phyloP scores from a whole-genome alignment of 306 rosid genomes.

The Cajanus cajan region DNA sequence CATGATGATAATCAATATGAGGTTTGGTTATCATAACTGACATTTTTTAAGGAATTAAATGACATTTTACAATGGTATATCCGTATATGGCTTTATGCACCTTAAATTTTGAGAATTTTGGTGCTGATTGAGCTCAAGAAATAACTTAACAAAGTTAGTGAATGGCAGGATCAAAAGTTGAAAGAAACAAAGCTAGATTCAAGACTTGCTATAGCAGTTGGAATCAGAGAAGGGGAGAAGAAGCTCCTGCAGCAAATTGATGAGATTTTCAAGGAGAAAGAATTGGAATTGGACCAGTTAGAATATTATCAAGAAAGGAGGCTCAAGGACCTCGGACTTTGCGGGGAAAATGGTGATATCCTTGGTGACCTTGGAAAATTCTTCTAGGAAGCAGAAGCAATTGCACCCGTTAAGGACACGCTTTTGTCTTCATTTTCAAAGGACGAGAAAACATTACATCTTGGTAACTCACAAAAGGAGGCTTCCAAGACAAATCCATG shows the following conservation, averaged over 20 bases:
- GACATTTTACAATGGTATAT: background rate
- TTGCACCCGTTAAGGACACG: background rate
- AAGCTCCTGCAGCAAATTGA: conserved; percentile 74
- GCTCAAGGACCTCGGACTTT: conserved; percentile 97
- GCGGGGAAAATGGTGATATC: conserved; percentile 82
- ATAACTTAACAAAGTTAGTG: conserved; percentile 27
- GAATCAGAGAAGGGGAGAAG: conserved; percentile 88
- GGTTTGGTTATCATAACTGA: background rate
- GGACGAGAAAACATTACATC: background rate
- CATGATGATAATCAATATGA: background rate
- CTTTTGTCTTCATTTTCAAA: conserved; percentile 9
- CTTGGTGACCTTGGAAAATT: conserved; percentile 62
- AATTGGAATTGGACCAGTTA: conserved; percentile 56
- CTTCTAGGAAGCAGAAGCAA: conserved; percentile 26
- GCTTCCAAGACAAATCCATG: background rate
- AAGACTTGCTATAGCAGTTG: conserved; percentile 79
- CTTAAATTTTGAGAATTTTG: background rate
- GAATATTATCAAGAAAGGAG: conserved; percentile 92
- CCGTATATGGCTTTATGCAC: background rate
- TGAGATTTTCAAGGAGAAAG: conserved; percentile 65
- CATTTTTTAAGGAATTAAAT: background rate
- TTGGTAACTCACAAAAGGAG: background rate
- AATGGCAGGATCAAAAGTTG: conserved; percentile 73
- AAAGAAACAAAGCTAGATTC: conserved; percentile 56
- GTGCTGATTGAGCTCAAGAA: conserved; percentile 12